Conservation (phyloP, 78 protist genomes). For the Speleostelium caveatum region DNA sequence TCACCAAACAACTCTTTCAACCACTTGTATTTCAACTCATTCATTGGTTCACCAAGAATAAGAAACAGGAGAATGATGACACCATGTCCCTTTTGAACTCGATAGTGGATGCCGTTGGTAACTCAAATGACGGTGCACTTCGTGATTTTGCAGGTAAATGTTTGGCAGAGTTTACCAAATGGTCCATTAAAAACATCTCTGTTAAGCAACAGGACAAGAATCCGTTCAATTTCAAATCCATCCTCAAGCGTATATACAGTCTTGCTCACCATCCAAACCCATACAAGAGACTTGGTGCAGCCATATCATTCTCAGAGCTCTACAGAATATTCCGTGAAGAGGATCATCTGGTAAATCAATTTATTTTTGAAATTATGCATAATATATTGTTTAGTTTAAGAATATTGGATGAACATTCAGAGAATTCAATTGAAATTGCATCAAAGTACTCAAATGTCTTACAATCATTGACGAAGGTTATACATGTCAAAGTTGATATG, state of each 20-base stretch:
- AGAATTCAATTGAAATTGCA: slow-evolving; percentile 40
- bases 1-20: slow-evolving; percentile 86
- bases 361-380: slow-evolving; percentile 54
- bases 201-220: slow-evolving; percentile 9
- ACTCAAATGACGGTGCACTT: slow-evolving; percentile 57
- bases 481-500: slow-evolving; percentile 4
- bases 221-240: slow-evolving; percentile 51
- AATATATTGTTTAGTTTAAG: slow-evolving; percentile 27
- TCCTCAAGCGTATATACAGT: slow-evolving; percentile 73
- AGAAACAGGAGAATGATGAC: slow-evolving; percentile 55
- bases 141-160: slow-evolving; percentile 84
- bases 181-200: slow-evolving; percentile 66
- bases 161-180: slow-evolving; percentile 78
- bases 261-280: slow-evolving; percentile 80
- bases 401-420: slow-evolving; percentile 15
- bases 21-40: slow-evolving; percentile 84
- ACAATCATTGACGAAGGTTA: slow-evolving; percentile 34
- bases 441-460: slow-evolving; percentile 29
- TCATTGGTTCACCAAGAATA: slow-evolving; percentile 84
- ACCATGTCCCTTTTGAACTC: slow-evolving; percentile 73
- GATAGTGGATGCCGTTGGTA: slow-evolving; percentile 78
- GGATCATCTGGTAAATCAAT: slow-evolving; percentile 51
- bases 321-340: slow-evolving; percentile 61
- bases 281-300: slow-evolving; percentile 81
- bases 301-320: slow-evolving; percentile 40